Evolutionary conservation across 768 basidiomycete genomes (phyloP), one percentile per base, ranked within the genome.

Genomic region (Boletus rubescentipes): DNA sequence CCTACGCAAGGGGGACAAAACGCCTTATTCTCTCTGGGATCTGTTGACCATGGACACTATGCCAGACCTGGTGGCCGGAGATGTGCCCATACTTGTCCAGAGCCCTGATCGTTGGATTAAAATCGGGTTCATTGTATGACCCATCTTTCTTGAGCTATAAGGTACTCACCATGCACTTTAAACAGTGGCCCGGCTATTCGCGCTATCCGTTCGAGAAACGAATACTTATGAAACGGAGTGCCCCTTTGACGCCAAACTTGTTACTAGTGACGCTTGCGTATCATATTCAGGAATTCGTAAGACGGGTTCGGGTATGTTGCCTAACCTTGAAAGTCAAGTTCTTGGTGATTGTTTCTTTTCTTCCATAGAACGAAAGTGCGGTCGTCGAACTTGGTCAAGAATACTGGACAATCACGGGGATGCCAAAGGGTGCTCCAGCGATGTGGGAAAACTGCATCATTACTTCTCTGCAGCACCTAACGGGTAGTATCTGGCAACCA

Each of bases 151-250:
- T n/a, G 5, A 43, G 8, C 21, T 6, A 31, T 5, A 26, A 41
- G 4, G 20, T 29, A 32, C 60, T 59, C 32, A 58, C 53, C 36
- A 16, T 7, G 11, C 8, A 4, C 7, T 20, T 15, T 21, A 15
- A 46, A 44, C 51, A 80, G 79, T 81, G 79, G 80, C 78, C 80
- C 7, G 79, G 80, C 1, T 80, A 80, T 63, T 66, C 67, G 20
- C 46, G 55, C n/a, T 60, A 70, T 43, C 68, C 74, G 0, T 66
- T 70, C 30, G 68, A 74, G 60, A 75, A 73, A 57, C 73, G 75
- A 6, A 56, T 78, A 46, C 58, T 60, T 20, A 72, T 75, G 18
- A 68, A 71, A 30, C 62, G 63, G 20, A 69, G 67, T n/a, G 56
- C 39, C n/a, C 43, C 56, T 23, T 62, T 74, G 38, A 71, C 72